These are phyloP conservation scores for Mycena alexandri DNA, from an alignment of 768 basidiomycete species.

Conservation along the genomic window DNA sequence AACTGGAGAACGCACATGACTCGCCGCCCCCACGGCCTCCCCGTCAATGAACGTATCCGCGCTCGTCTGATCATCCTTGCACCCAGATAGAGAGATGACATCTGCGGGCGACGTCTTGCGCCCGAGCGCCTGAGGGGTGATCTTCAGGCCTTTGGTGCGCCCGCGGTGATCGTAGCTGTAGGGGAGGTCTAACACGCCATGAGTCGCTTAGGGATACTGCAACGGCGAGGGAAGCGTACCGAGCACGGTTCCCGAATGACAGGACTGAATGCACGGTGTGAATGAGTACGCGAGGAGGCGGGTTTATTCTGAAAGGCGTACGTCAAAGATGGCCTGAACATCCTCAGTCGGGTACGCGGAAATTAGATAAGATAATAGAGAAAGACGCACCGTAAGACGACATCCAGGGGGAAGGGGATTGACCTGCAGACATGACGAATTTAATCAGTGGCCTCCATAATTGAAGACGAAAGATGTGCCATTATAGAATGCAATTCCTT, in stretches of 20 bases:
- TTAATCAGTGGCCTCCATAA: too few species aligned
- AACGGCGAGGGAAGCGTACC: constrained; percentile 47
- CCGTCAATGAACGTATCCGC: constrained; percentile 76
- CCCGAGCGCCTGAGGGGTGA: constrained; percentile 48
- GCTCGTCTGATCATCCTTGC: constrained; percentile 79
- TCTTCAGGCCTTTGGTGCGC: constrained; percentile 59
- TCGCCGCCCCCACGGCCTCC: constrained; percentile 83
- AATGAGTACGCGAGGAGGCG: too few species aligned
- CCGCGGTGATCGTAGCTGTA: constrained; percentile 72
- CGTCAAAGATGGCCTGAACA: constrained; percentile 65
- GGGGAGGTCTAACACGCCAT: constrained; percentile 55
- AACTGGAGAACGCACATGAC: constrained; percentile 65
- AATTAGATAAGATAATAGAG: neutral
- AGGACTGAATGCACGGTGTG: constrained; percentile 50
- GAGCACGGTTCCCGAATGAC: constrained; percentile 67
- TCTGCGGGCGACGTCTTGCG: constrained; percentile 77
- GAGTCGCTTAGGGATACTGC: neutral
- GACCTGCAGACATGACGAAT: too few species aligned
- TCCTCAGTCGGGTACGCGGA: neutral
- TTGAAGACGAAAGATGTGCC: too few species aligned
- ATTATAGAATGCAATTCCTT: too few species aligned
- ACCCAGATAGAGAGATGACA: constrained; percentile 83
- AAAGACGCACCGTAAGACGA: too few species aligned
- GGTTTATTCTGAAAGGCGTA: constrained; percentile 40
- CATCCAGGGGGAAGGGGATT: too few species aligned